These are phyloP conservation scores for Hsuehochloa calcarea DNA, from an alignment of 176 grass and related monocot genomes.

Conservation along the genomic window DNA sequence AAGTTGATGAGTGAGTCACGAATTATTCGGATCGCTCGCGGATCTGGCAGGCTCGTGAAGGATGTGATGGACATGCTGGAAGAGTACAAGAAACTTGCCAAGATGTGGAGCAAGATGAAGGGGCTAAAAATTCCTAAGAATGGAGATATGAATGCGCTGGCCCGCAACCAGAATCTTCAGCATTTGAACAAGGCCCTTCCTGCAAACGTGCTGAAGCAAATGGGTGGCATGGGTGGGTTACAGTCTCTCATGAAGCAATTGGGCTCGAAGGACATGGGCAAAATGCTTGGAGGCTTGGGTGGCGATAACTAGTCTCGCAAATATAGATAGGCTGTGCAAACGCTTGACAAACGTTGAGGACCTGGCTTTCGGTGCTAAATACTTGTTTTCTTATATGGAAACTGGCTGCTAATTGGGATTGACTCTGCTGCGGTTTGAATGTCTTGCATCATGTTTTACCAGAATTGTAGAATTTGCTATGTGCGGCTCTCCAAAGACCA, in stretches of 20 bases:
- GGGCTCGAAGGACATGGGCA: conserved; percentile 50
- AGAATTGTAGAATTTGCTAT: background rate
- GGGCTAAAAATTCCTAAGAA: conserved; percentile 69
- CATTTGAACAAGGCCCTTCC: conserved; percentile 65
- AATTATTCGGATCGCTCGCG: conserved; percentile 56
- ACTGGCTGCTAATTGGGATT: background rate
- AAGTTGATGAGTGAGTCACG: conserved; percentile 79
- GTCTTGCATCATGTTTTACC: background rate
- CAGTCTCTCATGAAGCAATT: conserved; percentile 72
- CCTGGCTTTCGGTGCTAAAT: background rate
- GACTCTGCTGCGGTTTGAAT: background rate
- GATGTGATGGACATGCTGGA: conserved; percentile 81
- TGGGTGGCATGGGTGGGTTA: conserved; percentile 59
- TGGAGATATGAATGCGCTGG: conserved; percentile 42
- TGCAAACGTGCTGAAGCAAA: conserved; percentile 69
- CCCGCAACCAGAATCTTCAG: conserved; percentile 45
- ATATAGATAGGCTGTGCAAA: background rate
- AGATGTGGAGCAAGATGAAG: conserved; percentile 79
- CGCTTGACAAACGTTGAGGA: background rate
- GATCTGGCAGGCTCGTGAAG: conserved; percentile 54
- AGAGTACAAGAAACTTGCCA: conserved; percentile 78
- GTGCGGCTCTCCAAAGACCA: background rate
- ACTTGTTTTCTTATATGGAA: background rate
- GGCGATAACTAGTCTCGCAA: conserved; percentile 5
- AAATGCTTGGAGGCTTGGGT: conserved; percentile 44